phyloP scores from a whole-genome alignment of 2,329 filamentous ascomycete species.

The Magnaporthiopsis rhizophila region DNA sequence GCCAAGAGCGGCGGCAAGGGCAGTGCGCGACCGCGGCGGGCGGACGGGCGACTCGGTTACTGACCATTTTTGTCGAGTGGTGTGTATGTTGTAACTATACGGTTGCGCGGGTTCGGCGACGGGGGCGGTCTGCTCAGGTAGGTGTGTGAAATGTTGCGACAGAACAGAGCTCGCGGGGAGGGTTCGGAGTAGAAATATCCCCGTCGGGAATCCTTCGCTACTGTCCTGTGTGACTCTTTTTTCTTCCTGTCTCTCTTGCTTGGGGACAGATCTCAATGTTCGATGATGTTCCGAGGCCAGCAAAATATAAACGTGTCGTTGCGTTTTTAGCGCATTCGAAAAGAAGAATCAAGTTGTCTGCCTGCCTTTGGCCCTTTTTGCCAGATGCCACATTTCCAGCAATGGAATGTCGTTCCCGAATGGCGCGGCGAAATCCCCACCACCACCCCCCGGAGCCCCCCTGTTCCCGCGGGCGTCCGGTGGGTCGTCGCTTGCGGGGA shows the following conservation, averaged over 20 bases:
- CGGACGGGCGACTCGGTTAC: background rate
- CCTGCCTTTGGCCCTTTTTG: background rate
- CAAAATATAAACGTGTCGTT: background rate
- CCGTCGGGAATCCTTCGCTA: background rate
- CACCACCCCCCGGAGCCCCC: too few relatives aligned
- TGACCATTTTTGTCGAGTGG: background rate
- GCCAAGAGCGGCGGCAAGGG: background rate
- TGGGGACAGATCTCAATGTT: background rate
- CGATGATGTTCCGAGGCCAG: background rate
- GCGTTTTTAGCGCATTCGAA: background rate
- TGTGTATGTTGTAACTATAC: background rate
- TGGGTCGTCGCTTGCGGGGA: background rate
- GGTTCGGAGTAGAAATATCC: background rate
- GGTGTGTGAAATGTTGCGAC: too few relatives aligned
- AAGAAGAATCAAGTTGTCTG: too few relatives aligned
- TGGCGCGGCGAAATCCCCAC: background rate
- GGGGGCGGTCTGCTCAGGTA: background rate
- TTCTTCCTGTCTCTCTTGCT: background rate
- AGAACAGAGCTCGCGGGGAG: background rate
- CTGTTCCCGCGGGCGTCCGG: background rate
- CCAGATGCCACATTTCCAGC: background rate
- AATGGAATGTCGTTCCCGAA: background rate
- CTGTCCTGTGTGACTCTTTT: background rate
- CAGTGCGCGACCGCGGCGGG: background rate
- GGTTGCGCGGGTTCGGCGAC: background rate